Evolutionary conservation across 2,329 filamentous ascomycete species (phyloP).

Genomic region (Cordyceps sp.): DNA sequence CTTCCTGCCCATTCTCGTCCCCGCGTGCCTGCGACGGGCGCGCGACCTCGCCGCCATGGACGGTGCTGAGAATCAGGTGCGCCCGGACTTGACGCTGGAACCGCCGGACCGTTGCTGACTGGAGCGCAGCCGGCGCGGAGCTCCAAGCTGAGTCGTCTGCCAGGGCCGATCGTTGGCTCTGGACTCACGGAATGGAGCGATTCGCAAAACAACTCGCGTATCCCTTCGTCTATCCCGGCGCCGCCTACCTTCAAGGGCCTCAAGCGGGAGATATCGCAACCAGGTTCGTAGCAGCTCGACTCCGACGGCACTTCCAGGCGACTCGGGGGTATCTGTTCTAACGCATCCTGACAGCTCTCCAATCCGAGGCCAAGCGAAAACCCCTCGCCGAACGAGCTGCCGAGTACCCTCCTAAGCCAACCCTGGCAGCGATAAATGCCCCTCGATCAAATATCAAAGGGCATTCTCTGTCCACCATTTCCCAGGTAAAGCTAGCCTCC

Average conservation of each 20-base stretch:
- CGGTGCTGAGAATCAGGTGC: conserved; percentile 13
- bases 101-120: conserved; percentile 1
- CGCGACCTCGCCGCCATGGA: conserved; percentile 14
- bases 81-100: too few relatives aligned
- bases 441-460: conserved; percentile 27
- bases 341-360: too few relatives aligned
- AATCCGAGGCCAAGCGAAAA: conserved; percentile 44
- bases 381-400: conserved; percentile 36
- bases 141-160: conserved; percentile 16
- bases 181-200: conserved; percentile 38
- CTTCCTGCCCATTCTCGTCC: conserved; percentile 14
- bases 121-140: conserved; percentile 9
- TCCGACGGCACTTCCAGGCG: too few relatives aligned
- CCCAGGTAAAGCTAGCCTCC: conserved; percentile 11
- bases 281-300: conserved; percentile 17
- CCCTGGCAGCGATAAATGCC: conserved; percentile 10
- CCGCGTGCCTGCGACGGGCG: conserved; percentile 7
- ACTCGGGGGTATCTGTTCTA: too few relatives aligned
- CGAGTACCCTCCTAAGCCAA: conserved; percentile 24
- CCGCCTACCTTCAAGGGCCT: conserved; percentile 21
- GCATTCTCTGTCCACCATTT: conserved; percentile 18
- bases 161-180: conserved; percentile 10
- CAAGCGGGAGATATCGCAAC: conserved; percentile 33
- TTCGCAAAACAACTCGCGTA: conserved; percentile 42
- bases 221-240: conserved; percentile 23